Base-by-base conservation (phyloP, 805 yeast genomes). In the Hagleromyces aurorensis region DNA sequence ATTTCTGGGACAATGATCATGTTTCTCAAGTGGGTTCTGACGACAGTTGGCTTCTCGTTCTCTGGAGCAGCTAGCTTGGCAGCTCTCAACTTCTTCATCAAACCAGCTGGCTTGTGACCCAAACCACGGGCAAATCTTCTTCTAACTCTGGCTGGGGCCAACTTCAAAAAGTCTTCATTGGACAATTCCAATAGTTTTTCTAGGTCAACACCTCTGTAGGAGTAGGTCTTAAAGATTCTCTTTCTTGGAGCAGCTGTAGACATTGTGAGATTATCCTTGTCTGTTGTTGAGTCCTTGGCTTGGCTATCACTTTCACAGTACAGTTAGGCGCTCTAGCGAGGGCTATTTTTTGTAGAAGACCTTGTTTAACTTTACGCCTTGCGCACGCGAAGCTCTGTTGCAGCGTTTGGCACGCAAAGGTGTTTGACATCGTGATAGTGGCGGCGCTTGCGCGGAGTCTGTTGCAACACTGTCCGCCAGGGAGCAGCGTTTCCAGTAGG, bases 21-120 rank as follows among this genome's bases (percentile, higher is more conserved):
- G 82, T 87, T 87, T 81, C 98, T 89, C 68, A 91, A 83, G 73
- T 91, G 99, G 55, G 99, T 91, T 82, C 89, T 91, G 72, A 91
- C 97, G 50, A 75, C 70, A 55, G 89, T 78, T 67, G 99, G 99
- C 79, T 89, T 91, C 73, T 91, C 97, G 65, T 82, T 82, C 61
- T 78, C 78, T 60, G 74, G 77, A 55, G 93, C 77, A 58, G 84
- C 82, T 58, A 81, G 72, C 75, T 85, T 91, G 55, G 96, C 96
- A 66, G 87, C 89, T 77, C 94, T 86, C 67, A 91, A 83, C 75
- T 91, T 91, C 75, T 82, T 85, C 70, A 89, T 78, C 69, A 91
- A 78, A 67, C 91, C 89, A 78, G 77, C 78, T 70, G 95, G 93
- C 75, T 84, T 85, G 67, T 82, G 67, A 64, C 82, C 87, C 61